Evolutionary conservation across 2,329 filamentous ascomycete species (phyloP), one percentile per base, ranked within the genome.

Genomic region (Curvularia hawaiiensis): DNA sequence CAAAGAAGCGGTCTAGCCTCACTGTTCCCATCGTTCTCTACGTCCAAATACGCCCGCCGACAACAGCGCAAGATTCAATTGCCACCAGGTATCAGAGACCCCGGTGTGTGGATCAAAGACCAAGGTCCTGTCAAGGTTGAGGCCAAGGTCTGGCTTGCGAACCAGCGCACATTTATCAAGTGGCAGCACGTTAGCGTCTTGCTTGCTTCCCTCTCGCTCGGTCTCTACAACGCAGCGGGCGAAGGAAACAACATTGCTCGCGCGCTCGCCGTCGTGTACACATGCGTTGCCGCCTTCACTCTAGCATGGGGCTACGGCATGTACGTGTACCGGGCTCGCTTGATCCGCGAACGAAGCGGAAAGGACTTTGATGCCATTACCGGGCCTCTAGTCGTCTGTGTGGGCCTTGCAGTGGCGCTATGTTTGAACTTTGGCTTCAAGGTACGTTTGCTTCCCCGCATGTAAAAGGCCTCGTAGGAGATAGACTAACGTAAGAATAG

Each of bases 121-220:
- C 85, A 90, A 33, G 94, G 95, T 3, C 90, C 92, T 35, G 85
- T 98, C 63, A 90, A 92, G 73, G 92, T 99, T 56, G 95, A 99
- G 79, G 92, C 92, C 60, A 99, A 99, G 79, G 94, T 99, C 30
- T 99, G 95, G 94, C 88, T 99, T 56, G 95, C 95, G 53, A 99
- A 99, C 77, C 94, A 99, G 79, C 89, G 95, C 60, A 99, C 95
- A 0, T 99, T 97, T 75, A 89, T 99, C 77, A 98, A 97, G 78
- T 99, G 95, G 95, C 91, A 98, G 80, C 93, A 98, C 76, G 92
- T 99, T 70, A 89, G 88, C 60, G 87, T 99, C 48, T 83, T 99
- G 14, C 87, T 99, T 24, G 93, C 92, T 38, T 88, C 89, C 22
- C 79, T 99, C 30, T 91, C 91, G 0, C 80, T 99, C 12, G 91